A percentile compares a stretch with the other conserved stretches of the same genome.
These are phyloP conservation scores for Haplographium delicatum DNA, from an alignment of 495 filamentous ascomycete species.

Conservation along the genomic window DNA sequence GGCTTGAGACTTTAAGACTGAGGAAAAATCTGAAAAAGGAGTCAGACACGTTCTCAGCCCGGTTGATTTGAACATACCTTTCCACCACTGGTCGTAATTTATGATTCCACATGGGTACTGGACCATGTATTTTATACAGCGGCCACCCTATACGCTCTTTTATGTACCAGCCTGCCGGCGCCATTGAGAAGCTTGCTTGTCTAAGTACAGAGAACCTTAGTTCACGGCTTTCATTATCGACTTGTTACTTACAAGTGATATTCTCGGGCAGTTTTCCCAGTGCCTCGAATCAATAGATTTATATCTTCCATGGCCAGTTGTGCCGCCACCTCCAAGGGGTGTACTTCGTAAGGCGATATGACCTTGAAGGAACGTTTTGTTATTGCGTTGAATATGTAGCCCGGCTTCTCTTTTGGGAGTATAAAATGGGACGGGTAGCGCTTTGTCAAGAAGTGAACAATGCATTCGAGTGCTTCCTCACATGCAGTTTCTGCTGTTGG, in stretches of 20 bases:
- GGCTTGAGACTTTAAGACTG: constrained; percentile 9
- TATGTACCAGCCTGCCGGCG: constrained; percentile 52
- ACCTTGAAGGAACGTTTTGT: constrained; percentile 44
- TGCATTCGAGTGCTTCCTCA: constrained; percentile 44
- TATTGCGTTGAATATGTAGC: constrained; percentile 40
- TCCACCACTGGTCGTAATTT: constrained; percentile 46
- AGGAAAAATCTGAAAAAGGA: constrained; percentile 15
- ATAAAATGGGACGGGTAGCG: constrained; percentile 42
- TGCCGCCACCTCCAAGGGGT: constrained; percentile 48
- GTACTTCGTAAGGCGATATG: constrained; percentile 20
- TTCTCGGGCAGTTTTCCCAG: constrained; percentile 36
- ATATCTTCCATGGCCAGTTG: constrained; percentile 53
- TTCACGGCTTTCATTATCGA: not conserved
- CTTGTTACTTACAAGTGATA: constrained; percentile 33
- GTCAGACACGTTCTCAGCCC: not conserved
- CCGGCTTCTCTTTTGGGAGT: constrained; percentile 26
- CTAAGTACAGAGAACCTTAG: constrained; percentile 23
- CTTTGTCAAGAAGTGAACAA: constrained; percentile 44
- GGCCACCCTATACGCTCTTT: constrained; percentile 50
- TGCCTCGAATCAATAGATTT: constrained; percentile 41
- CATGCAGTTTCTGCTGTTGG: constrained; percentile 46
- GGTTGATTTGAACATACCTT: constrained; percentile 36
- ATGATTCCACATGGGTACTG: constrained; percentile 50
- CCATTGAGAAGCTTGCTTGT: constrained; percentile 48
- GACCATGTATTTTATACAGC: constrained; percentile 42